Base-by-base conservation (phyloP, 768 basidiomycete species). In the Boletus bicolor region DNA sequence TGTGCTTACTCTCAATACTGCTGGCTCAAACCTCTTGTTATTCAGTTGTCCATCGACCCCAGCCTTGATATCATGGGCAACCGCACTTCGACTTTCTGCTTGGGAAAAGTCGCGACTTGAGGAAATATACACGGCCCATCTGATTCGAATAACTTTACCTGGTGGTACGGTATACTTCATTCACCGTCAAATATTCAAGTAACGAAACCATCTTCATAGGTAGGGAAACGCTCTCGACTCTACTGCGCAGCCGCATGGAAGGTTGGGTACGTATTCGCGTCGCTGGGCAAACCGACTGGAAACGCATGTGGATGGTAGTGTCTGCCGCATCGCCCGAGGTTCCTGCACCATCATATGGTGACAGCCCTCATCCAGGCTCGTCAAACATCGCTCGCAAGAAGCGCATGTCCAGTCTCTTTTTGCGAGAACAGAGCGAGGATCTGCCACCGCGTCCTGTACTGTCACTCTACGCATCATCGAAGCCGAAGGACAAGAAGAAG, bases 211-310 rank as follows among this genome's bases (percentile, higher is more conserved):
- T 49, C 51, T 45, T 49, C 48, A 9, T 35, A 75, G 79, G 79
- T 54, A 75, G 73, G 42, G 80, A 81, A 30, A 76, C 84, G 2
- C 83, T 80, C 9, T 78, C 84, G 3, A 84, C 88, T 8, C 79
- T 95, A 3, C 69, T 82, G 11, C 80, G 82, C 45, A 87, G 91
- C 9, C 81, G 82, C 55, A 81, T 93, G 77, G 95, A 98, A 69
- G 96, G 95, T 1, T 94, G 91, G 90, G 88, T 93, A 17, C 83
- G 87, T 62, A 80, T 93, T 44, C 86, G 96, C 44, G 78, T 98
- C 38, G 89, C 94, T n/a, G 95, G 96, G n/a, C 93, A 94, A 63
- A 94, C 91, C 0, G 93, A 97, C 62, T 98, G 96, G 96, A 93
- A 93, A 69, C 81, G 84, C 41, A 79, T 94, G 44, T 98, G 92